Percentiles rank a stretch among this genome's conserved stretches.
Evolutionary conservation across 352 stramenopile genomes (phyloP).

Genomic region (Elongisporangium senticosum): DNA sequence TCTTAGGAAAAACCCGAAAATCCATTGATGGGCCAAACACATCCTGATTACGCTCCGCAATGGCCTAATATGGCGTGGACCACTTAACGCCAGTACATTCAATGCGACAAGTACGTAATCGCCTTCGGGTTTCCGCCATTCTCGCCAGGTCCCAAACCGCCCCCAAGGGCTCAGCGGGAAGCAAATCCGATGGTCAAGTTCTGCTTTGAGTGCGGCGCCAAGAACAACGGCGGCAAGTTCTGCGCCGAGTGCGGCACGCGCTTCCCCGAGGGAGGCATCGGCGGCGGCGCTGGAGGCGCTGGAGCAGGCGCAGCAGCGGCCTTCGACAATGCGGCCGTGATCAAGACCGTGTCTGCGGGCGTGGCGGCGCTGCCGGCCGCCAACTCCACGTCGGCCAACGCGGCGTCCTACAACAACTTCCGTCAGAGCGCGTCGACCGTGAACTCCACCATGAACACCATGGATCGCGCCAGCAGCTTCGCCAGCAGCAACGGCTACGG

Average conservation of each 20-base stretch:
- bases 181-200: slow-evolving; percentile 37
- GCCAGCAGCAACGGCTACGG: not conserved
- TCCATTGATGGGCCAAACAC: not conserved
- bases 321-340: slow-evolving; percentile 2
- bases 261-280: slow-evolving; percentile 16
- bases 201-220: slow-evolving; percentile 51
- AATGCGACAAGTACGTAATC: not conserved
- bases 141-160: not conserved
- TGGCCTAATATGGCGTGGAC: not conserved
- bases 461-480: slow-evolving; percentile 4
- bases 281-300: slow-evolving; percentile 1
- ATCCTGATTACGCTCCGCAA: not conserved
- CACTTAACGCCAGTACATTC: not conserved
- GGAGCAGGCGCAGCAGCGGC: slow-evolving; percentile 4
- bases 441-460: slow-evolving; percentile 8
- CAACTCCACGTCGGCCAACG: slow-evolving; percentile 1
- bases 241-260: slow-evolving; percentile 56
- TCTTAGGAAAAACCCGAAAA: not conserved
- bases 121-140: not conserved
- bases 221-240: slow-evolving; percentile 48
- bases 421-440: slow-evolving; percentile 9
- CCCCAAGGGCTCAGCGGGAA: not conserved
- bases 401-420: slow-evolving; percentile 2
- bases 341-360: slow-evolving; percentile 12
- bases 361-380: not conserved